Evolutionary conservation across 305 asterid genomes (phyloP).

Genomic region (Vinca major): DNA sequence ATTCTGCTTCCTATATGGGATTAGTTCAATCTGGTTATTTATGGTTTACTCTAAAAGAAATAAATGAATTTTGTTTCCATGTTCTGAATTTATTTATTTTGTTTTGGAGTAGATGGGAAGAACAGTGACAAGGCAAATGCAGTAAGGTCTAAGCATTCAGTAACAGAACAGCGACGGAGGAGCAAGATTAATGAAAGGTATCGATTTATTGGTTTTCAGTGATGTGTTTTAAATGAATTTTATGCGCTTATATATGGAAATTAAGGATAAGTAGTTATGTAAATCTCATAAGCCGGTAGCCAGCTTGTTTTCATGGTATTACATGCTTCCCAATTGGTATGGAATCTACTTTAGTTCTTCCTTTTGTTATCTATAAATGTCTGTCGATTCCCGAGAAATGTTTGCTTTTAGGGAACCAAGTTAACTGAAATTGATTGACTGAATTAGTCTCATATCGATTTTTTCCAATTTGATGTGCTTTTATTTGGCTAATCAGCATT

Average conservation of each 20-base stretch:
- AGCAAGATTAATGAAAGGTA: slow-evolving; percentile 97
- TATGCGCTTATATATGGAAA: not conserved
- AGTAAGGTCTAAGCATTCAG: slow-evolving; percentile 82
- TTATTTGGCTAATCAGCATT: not conserved
- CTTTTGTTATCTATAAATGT: not conserved
- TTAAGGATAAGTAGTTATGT: not conserved
- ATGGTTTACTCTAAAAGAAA: not conserved
- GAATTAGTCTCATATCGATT: not conserved
- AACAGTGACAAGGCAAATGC: slow-evolving; percentile 71
- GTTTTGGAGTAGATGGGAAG: slow-evolving; percentile 59
- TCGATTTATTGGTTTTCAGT: not conserved
- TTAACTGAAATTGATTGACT: not conserved
- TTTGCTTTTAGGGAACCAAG: not conserved
- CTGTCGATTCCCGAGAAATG: not conserved
- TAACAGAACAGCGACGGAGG: slow-evolving; percentile 88
- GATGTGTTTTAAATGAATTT: not conserved
- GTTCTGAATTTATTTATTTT: slow-evolving; percentile 6
- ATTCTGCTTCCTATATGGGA: not conserved
- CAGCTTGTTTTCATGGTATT: not conserved
- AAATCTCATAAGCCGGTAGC: not conserved
- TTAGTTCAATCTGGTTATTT: not conserved
- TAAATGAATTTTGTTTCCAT: slow-evolving; percentile 1
- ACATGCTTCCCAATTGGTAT: not conserved
- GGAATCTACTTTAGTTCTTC: not conserved
- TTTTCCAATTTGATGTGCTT: not conserved